phyloP scores from a whole-genome alignment of 31 red algal genomes.

The Bonnemaisonia californica region DNA sequence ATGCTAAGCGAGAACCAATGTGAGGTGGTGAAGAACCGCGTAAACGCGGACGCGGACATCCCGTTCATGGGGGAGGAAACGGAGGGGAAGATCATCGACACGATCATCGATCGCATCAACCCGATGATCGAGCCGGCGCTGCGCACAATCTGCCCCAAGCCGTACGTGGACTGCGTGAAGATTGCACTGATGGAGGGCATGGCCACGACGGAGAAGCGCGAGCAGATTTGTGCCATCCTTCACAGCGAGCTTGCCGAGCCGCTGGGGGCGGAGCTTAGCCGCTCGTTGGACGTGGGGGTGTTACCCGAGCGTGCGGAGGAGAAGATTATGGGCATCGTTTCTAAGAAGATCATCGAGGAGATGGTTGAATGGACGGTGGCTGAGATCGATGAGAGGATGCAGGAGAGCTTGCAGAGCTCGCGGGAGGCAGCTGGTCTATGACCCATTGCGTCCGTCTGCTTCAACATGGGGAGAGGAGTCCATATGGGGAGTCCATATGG shows the following conservation, averaged over 20 bases:
- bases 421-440: conserved; percentile 11
- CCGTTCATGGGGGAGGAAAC: conserved; percentile 50
- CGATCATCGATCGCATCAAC: conserved; percentile 40
- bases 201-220: conserved; percentile 34
- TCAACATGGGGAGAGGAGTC: background rate
- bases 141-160: conserved; percentile 47
- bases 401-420: conserved; percentile 18
- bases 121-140: conserved; percentile 56
- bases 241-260: conserved; percentile 31
- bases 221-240: conserved; percentile 47
- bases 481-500: background rate
- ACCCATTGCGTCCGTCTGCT: background rate
- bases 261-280: conserved; percentile 43
- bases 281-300: conserved; percentile 49
- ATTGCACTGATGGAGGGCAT: conserved; percentile 54
- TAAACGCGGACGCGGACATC: conserved; percentile 65
- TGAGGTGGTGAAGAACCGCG: conserved; percentile 41
- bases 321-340: conserved; percentile 26
- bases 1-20: conserved; percentile 62
- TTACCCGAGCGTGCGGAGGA: conserved; percentile 60
- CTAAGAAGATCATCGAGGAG: conserved; percentile 57
- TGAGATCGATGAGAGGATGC: conserved; percentile 58
- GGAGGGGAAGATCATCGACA: conserved; percentile 52
- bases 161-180: conserved; percentile 66
- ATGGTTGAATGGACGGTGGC: conserved; percentile 69